phyloP scores from a whole-genome alignment of 176 grass and related monocot species.

The Miscanthus lutarioriparius region DNA sequence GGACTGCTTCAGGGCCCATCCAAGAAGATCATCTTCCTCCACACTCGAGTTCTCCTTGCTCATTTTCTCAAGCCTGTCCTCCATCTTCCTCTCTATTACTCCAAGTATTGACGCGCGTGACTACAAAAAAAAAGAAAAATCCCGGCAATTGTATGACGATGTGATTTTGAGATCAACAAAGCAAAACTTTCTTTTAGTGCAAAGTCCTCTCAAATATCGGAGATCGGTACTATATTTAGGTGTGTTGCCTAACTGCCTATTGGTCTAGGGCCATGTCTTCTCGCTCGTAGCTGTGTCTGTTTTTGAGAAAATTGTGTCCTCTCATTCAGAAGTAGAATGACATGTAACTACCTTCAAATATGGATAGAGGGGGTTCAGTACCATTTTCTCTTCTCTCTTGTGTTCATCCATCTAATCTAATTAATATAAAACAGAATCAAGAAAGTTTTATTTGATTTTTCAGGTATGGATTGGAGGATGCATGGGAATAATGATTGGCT shows the following conservation, averaged over 20 bases:
- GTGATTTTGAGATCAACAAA: neutral
- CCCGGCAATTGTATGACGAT: neutral
- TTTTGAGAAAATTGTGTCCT: conserved; percentile 32
- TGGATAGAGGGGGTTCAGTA: neutral
- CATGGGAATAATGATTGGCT: conserved; percentile 5
- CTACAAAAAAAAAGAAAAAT: conserved; percentile 21
- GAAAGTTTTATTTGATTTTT: neutral
- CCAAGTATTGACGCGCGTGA: conserved; percentile 75
- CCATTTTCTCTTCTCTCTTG: neutral
- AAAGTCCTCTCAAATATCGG: conserved; percentile 19
- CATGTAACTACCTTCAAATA: neutral
- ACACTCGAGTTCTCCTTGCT: conserved; percentile 30
- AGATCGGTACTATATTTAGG: conserved; percentile 4
- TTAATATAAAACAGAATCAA: neutral
- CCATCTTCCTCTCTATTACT: conserved; percentile 87
- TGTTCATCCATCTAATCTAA: neutral
- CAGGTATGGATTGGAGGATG: neutral
- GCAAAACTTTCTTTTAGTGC: neutral
- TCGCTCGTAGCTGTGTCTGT: conserved; percentile 12
- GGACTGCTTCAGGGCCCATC: conserved; percentile 74
- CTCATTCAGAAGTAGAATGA: conserved; percentile 17
- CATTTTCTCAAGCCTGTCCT: conserved; percentile 53
- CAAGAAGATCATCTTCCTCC: conserved; percentile 89
- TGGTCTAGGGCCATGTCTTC: conserved; percentile 11
- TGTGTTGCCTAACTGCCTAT: conserved; percentile 39